Base-by-base conservation (phyloP, 2,329 filamentous ascomycete species). In the Chalaropsis thielavioides region DNA sequence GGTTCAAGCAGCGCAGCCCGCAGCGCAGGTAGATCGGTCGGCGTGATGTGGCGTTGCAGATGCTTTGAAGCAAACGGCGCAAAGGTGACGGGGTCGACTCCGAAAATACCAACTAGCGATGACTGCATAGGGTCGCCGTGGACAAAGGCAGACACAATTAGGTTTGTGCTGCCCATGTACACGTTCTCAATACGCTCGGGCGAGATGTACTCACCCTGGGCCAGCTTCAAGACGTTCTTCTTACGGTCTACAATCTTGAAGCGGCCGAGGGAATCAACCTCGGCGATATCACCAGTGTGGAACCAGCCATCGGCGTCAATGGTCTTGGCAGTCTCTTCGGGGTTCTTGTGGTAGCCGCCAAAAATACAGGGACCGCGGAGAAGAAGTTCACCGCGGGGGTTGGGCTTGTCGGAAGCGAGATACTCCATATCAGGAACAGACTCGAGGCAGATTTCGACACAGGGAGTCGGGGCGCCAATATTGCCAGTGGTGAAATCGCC, bases 221-320 rank as follows among this genome's bases (percentile, higher is more conserved):
- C 87, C 65, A 99, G 84, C 82, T 99, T 99, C 73, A 99, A 84
- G n/a, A 99, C 90, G 76, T 97, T 97, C 87, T 99, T 99, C 77
- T 91, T 87, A 71, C 94, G 91, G 76, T 99, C 94, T 71, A 99
- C 87, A 75, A 99, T 95, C 75, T 84, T 86, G 79, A 97, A 87
- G 67, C 92, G 89, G 68, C 94, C 94, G 72, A 89, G 76, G 69
- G 85, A 85, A 75, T 99, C 94, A 27, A 99, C 80, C 69, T 86
- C 83, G 72, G 85, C 90, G 69, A 99, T 92, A 71, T 99, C 94
- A 64, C 94, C 94, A 0, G 91, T 96, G 74, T 89, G 88, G 83
- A 99, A 97, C 94, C 94, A 99, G 68, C 94, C 94, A 69, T 96
- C 91, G 40, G 86, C 79, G 8, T 92, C 90, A 58, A 97, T 79